Evolutionary conservation across 2,329 filamentous ascomycete genomes (phyloP), one percentile per base, ranked within the genome.

Genomic region (Drechslerella dactyloides): DNA sequence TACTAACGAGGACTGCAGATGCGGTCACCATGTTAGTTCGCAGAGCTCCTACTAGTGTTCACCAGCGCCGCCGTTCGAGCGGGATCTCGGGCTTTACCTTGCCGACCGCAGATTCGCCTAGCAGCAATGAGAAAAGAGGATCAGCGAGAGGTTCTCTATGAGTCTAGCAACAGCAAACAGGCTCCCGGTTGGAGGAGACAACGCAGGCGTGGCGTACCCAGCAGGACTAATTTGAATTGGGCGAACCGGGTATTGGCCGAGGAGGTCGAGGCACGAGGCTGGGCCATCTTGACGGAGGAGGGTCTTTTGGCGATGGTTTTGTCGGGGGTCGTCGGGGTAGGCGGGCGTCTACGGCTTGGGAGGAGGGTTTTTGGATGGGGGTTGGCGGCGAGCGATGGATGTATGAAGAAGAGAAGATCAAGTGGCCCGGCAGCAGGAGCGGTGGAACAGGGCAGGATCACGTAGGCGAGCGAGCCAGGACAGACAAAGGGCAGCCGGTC

Each of bases 31-130:
- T 62, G 62, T 66, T 23, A 62, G 61, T 50, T 55, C 76, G 66
- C 75, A 76, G 33, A 60, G 48, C 37, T 27, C 37, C 68, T 24
- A 40, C 35, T 56, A 13, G 15, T 35, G n/a, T 35, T 55, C 27
- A 24, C 19, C 27, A 33, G 19, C 27, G 37, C 33, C 27, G 21
- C n/a, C 52, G 5, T 42, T 42, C 13, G 4, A 42, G 11, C 37
- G 37, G 37, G 37, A 42, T 17, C 15, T 35, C 52, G 30, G 42
- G 66, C 76, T 79, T 76, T 82, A 96, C 91, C 90, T 99, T 99
- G 89, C 94, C 94, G 68, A 99, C 94, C 69, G 94, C 94, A 77
- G 94, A 99, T 84, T 99, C 94, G 81, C 94, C 93, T 97, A 80
- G 66, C 66, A 65, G 74, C 56, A 79, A 75, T 64, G 58, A 74